These are phyloP conservation scores for Gyrodon lividus DNA, from an alignment of 768 basidiomycete genomes.

Conservation along the genomic window DNA sequence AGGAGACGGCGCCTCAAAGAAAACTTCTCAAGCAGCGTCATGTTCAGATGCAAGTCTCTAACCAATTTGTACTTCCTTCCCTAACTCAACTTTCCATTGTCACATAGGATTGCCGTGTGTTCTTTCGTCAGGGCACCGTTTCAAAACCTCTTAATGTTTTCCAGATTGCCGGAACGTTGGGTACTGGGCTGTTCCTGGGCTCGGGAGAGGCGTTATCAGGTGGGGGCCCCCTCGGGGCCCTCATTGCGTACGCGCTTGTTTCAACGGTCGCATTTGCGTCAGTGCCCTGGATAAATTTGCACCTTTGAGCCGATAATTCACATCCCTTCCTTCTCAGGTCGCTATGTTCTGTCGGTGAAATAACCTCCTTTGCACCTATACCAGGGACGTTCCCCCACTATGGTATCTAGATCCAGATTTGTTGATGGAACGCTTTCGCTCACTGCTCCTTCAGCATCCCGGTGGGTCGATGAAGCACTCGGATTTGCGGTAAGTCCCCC, in stretches of 20 bases:
- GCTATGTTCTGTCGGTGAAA: slow-evolving; percentile 70
- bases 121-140: neutral
- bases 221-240: slow-evolving; percentile 66
- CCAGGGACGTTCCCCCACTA: slow-evolving; percentile 78
- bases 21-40: slow-evolving; percentile 72
- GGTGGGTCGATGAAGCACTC: slow-evolving; percentile 59
- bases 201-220: slow-evolving; percentile 58
- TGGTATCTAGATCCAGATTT: slow-evolving; percentile 34
- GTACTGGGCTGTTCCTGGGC: slow-evolving; percentile 72
- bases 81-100: neutral
- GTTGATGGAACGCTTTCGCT: slow-evolving; percentile 37
- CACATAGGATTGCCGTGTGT: slow-evolving; percentile 59
- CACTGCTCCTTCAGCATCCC: slow-evolving; percentile 36
- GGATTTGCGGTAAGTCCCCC: slow-evolving; percentile 55
- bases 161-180: slow-evolving; percentile 71
- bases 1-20: neutral
- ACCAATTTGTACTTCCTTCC: neutral
- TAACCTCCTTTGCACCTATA: slow-evolving; percentile 76
- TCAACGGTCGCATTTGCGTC: slow-evolving; percentile 65
- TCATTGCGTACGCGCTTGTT: slow-evolving; percentile 61
- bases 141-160: neutral
- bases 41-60: slow-evolving; percentile 62
- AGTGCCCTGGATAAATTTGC: slow-evolving; percentile 14
- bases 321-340: slow-evolving; percentile 38
- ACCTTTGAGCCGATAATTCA: slow-evolving; percentile 24